Conservation (phyloP, 352 stramenopile species). For the Phytophthora cryptogea region DNA sequence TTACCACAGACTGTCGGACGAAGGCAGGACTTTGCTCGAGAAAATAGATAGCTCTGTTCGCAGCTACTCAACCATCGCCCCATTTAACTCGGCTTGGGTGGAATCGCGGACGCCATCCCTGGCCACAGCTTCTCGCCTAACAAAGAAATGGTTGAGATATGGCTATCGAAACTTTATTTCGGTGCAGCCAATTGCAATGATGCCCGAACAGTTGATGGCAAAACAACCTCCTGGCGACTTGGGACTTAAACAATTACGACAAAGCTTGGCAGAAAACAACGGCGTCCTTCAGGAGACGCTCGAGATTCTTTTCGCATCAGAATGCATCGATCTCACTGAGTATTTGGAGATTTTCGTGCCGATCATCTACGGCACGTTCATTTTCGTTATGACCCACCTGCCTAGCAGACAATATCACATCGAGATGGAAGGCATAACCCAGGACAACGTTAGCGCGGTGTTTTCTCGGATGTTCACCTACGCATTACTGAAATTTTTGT, state of each 20-base stretch:
- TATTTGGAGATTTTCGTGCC: slow-evolving; percentile 34
- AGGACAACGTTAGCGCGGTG: not conserved
- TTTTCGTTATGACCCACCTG: slow-evolving; percentile 7
- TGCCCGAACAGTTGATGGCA: not conserved
- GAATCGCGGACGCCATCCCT: not conserved
- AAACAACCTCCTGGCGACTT: too few relatives aligned
- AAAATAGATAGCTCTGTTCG: not conserved
- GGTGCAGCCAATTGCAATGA: not conserved
- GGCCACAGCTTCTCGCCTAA: not conserved
- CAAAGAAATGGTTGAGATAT: too few relatives aligned
- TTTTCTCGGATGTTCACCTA: slow-evolving; percentile 18
- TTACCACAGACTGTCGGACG: not conserved
- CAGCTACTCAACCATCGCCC: not conserved
- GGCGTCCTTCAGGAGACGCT: not conserved
- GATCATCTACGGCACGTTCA: slow-evolving; percentile 21
- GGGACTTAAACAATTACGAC: too few relatives aligned
- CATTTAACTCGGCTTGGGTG: not conserved
- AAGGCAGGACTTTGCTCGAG: not conserved
- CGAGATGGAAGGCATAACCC: slow-evolving; percentile 15
- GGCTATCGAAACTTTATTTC: not conserved
- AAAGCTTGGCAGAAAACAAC: too few relatives aligned
- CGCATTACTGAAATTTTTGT: slow-evolving; percentile 14
- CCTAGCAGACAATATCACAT: slow-evolving; percentile 30
- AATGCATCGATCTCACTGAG: slow-evolving; percentile 37
- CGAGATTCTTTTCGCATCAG: slow-evolving; percentile 23